Evolutionary conservation across 306 rosid genomes (phyloP).

Genomic region (Sicyos baderoa): DNA sequence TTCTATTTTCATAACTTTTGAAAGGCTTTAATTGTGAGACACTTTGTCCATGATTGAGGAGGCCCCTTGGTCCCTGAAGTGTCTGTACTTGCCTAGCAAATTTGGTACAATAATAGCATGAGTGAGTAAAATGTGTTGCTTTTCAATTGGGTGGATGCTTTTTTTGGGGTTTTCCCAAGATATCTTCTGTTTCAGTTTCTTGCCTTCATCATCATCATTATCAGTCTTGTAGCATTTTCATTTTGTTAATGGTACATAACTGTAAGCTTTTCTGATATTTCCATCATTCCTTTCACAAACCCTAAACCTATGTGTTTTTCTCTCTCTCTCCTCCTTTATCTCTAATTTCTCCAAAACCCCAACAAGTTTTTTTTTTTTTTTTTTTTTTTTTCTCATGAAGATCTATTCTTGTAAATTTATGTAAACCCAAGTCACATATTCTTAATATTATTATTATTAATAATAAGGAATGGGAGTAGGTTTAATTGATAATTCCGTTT

Average conservation of each 20-base stretch:
- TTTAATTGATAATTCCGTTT: too few species aligned
- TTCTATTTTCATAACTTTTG: neutral
- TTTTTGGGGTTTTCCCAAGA: slow-evolving; percentile 9
- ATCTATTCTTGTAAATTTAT: too few species aligned
- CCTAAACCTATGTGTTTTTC: neutral
- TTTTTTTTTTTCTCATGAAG: too few species aligned
- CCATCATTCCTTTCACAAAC: neutral
- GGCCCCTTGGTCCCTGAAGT: neutral
- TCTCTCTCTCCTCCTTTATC: neutral
- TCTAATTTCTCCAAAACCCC: too few species aligned
- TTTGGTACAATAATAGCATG: neutral
- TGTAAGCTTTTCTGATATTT: neutral
- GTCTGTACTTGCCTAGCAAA: slow-evolving; percentile 1
- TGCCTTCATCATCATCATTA: neutral
- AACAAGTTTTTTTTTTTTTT: too few species aligned
- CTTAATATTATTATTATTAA: too few species aligned
- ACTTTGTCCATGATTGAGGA: neutral
- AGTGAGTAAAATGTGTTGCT: neutral
- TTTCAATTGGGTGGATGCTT: neutral
- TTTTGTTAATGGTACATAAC: neutral
- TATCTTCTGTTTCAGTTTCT: slow-evolving; percentile 1
- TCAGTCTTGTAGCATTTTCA: neutral
- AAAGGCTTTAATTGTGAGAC: neutral
- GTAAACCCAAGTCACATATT: too few species aligned
- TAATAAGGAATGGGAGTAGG: too few species aligned